Conservation (phyloP, 1,139 yeast genomes). For the Suzukiozyma palmioleophila region DNA sequence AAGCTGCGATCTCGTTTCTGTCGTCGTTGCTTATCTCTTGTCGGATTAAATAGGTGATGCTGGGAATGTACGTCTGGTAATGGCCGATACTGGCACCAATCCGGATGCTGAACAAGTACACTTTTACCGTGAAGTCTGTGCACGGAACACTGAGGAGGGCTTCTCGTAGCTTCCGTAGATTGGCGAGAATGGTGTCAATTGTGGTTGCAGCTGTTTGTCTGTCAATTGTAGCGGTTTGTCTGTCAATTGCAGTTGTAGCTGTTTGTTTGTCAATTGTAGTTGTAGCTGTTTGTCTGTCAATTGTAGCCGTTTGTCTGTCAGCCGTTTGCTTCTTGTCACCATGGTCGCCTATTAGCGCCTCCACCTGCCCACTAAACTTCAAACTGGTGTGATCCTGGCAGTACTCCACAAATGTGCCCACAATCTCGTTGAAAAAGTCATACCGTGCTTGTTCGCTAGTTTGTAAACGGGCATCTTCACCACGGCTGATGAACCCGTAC, state of each 20-base stretch:
- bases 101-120: slow-evolving; percentile 48
- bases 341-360: slow-evolving; percentile 10
- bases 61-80: slow-evolving; percentile 55
- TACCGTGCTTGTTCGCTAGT: slow-evolving; percentile 36
- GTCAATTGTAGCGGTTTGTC: no score
- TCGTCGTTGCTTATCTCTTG: slow-evolving; percentile 20
- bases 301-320: neutral
- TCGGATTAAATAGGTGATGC: slow-evolving; percentile 38
- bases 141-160: slow-evolving; percentile 38
- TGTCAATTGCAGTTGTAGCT: slow-evolving; percentile 14
- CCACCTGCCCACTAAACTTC: slow-evolving; percentile 14
- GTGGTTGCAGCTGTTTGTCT: slow-evolving; percentile 2
- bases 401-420: slow-evolving; percentile 24
- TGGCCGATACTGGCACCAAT: slow-evolving; percentile 45
- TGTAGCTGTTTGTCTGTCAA: slow-evolving; percentile 18
- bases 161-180: slow-evolving; percentile 49
- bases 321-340: no score
- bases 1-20: slow-evolving; percentile 32
- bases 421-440: slow-evolving; percentile 32
- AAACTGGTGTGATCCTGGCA: slow-evolving; percentile 20
- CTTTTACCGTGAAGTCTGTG: slow-evolving; percentile 39
- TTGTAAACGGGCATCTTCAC: slow-evolving; percentile 51
- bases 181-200: slow-evolving; percentile 24
- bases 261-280: no score
- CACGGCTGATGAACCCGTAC: slow-evolving; percentile 56